Evolutionary conservation across 1,284 basidiomycete genomes (phyloP), one percentile per base, ranked within the genome.

Genomic region (Lignosus rhinocerotis): DNA sequence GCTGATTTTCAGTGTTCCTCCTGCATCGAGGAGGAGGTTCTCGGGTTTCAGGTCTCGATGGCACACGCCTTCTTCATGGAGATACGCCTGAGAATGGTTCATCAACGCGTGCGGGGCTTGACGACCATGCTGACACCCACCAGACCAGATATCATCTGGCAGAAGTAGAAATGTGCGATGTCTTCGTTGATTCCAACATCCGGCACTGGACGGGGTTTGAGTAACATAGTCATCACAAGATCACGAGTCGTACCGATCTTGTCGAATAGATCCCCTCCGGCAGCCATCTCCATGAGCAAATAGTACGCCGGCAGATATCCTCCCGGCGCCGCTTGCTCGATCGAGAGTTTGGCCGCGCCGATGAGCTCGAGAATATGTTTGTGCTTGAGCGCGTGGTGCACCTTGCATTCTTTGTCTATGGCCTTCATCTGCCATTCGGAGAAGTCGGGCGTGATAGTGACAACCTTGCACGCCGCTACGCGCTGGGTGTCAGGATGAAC

Each of bases 31-130:
- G 2, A 97, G 81, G 2, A 97, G 72, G 68, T 99, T 99, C 73
- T 98, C 96, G 0, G 96, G 96, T 73, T 99, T 99, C 56, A 99
- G 83, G 69, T 99, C 96, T 41, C 96, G 87, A 72, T 99, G 96
- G 66, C 93, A 96, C 34, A 98, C 92, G 44, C 96, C 96, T 77
- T 94, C 88, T 6, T 73, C 75, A 70, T 99, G 96, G 58, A 98
- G 91, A 74, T 90, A 94, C 51, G 82, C 76, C 88, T 96, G 68
- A 46, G 65, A 56, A 21, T 12, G 45, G 32, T 9, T 51, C 33
- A 42, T 41, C 25, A 42, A 25, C 25, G 25, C 25, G 25, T 25
- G 25, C 25, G 25, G 25, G 25, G 25, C 25, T 25, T 25, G 25
- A 25, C 25, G 25, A 25, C 25, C 25, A 25, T 25, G 25, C 25